Base-by-base conservation (phyloP, 169 alveolate species). In the Eimeria acervulina region DNA sequence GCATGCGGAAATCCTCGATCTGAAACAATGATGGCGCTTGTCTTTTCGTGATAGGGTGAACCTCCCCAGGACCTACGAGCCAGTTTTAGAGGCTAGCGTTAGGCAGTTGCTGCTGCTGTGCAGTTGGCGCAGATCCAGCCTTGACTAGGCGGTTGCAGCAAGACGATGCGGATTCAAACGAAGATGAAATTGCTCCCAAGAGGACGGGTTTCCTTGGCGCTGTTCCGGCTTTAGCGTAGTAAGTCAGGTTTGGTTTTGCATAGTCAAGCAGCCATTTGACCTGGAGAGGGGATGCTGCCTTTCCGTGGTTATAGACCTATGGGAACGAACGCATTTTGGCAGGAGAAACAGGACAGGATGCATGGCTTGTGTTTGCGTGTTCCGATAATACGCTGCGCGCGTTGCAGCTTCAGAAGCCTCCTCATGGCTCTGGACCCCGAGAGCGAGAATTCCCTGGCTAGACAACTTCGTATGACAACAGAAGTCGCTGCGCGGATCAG, bases 171-270 rank as follows among this genome's bases (percentile, higher is more conserved):
- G 81, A 55, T 15, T 1, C 33, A 38, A 70, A 8, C 47, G 93
- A 87, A 28, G 80, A 87, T 44, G 81, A 3, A 33, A n/a, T 44
- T 21, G 81, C 78, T 5, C 93, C 93, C 36, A 87, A 87, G 81
- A 68, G 93, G 63, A 61, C 93, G 0, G 93, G 93, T 42, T 87
- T 87, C 61, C 31, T 87, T 36, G 93, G 93, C 0, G 78, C 70
- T 10, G 81, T 61, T 26, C 93, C 93, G 1, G 93, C 93, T 6
- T 17, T 87, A 28, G 66, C n/a, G 10, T 87, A 87, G 93, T 87
- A 61, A 87, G 93, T 33, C 28, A 38, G 17, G 68, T 6, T 23
- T 0, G 17, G 7, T 44, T 17, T 15, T 61, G 10, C 21, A 31
- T 68, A 2, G 6, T 33, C 44, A 12, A 8, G 26, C 44, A 68